These are phyloP conservation scores for Trichoderma asperellum DNA, from an alignment of 2,329 filamentous ascomycete genomes.

Conservation along the genomic window DNA sequence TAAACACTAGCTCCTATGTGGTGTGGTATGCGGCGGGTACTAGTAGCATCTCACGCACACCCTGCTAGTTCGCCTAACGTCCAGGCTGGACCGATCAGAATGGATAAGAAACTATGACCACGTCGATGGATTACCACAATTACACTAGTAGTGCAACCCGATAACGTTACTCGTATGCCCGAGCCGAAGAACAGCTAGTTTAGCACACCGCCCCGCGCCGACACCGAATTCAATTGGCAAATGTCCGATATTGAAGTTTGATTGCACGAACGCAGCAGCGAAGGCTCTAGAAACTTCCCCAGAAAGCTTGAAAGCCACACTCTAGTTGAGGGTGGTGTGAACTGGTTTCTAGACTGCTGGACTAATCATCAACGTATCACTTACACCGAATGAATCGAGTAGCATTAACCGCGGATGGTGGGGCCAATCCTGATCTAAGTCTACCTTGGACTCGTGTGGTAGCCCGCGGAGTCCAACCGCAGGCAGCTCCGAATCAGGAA, in stretches of 20 bases:
- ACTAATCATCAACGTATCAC: neutral
- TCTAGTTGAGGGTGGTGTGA: conserved; percentile 2
- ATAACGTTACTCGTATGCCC: conserved; percentile 5
- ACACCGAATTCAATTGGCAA: neutral
- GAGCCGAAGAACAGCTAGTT: neutral
- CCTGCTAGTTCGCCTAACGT: neutral
- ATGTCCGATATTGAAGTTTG: neutral
- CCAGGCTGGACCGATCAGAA: conserved; percentile 13
- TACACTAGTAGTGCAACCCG: neutral
- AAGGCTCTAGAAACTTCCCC: conserved; percentile 17
- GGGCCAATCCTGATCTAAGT: neutral
- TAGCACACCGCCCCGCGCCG: conserved; percentile 2
- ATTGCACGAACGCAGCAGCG: neutral
- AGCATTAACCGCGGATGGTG: conserved; percentile 6
- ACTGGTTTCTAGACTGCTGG: neutral
- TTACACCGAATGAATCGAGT: conserved; percentile 3
- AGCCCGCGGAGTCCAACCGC: neutral
- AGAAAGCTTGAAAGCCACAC: neutral
- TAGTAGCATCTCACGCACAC: conserved; percentile 13
- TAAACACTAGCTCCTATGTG: conserved; percentile 14
- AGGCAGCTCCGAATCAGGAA: conserved; percentile 16
- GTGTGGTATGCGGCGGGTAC: neutral
- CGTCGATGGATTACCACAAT: neutral
- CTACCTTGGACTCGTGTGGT: neutral
- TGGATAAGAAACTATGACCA: neutral